Evolutionary conservation across 2,329 filamentous ascomycete genomes (phyloP).

Genomic region (Penicillium aurantiogriseum): DNA sequence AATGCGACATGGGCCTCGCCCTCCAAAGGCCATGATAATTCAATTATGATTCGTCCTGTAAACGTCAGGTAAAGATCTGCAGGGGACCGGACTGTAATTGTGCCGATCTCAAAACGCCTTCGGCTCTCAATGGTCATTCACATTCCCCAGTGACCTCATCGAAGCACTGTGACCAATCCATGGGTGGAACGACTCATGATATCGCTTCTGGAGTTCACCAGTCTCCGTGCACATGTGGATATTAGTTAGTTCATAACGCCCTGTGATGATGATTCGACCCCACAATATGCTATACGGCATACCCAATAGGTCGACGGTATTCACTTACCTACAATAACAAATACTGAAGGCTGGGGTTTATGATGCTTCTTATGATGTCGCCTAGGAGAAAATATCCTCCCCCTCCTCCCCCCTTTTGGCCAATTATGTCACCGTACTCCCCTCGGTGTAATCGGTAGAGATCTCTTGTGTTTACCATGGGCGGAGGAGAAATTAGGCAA

Average conservation of each 20-base stretch:
- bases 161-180: conserved; percentile 5
- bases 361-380: conserved; percentile 22
- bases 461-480: conserved; percentile 7
- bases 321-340: not conserved
- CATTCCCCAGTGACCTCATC: conserved; percentile 29
- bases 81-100: conserved; percentile 16
- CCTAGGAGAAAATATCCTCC: not conserved
- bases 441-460: conserved; percentile 12
- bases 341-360: not conserved
- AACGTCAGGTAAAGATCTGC: conserved; percentile 26
- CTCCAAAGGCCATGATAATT: not conserved
- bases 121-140: conserved; percentile 11
- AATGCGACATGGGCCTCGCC: conserved; percentile 13
- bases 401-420: conserved; percentile 11
- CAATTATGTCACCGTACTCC: conserved; percentile 26
- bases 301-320: not conserved
- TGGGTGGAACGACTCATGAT: conserved; percentile 15
- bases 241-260: conserved; percentile 13
- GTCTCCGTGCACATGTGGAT: conserved; percentile 17
- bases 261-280: conserved; percentile 9
- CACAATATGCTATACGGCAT: not conserved
- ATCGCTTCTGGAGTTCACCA: conserved; percentile 10
- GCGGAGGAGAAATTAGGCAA: conserved; percentile 9
- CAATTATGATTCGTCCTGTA: conserved; percentile 17
- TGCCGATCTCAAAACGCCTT: conserved; percentile 18